Percentiles rank a stretch among this genome's conserved stretches.
phyloP scores from a whole-genome alignment of 345 rosid genomes.

The Citrus unshiu region DNA sequence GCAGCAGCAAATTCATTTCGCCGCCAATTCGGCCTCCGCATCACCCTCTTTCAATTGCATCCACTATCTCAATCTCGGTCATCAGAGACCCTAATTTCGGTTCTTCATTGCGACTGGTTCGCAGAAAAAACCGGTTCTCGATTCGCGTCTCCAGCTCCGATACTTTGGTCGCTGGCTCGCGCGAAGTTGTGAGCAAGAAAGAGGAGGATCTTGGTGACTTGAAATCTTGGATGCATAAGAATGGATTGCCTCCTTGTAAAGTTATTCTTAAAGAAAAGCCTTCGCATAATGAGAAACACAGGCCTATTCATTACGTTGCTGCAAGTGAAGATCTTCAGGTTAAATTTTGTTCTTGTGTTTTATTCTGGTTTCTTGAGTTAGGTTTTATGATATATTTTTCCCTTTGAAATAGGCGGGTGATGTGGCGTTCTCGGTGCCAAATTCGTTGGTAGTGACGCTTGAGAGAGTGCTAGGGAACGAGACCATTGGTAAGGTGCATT shows the following conservation, averaged over 20 bases:
- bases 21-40: conserved; percentile 34
- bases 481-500: conserved; percentile 71
- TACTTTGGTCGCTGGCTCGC: conserved; percentile 53
- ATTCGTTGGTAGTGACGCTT: conserved; percentile 84
- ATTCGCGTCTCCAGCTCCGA: conserved; percentile 56
- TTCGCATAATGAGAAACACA: conserved; percentile 56
- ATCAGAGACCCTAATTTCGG: conserved; percentile 25
- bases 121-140: conserved; percentile 27
- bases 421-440: conserved; percentile 82
- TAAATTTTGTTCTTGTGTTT: background rate
- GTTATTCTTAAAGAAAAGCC: conserved; percentile 75
- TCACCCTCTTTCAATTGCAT: conserved; percentile 17
- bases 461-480: conserved; percentile 96
- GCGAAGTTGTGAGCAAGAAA: conserved; percentile 42
- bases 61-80: conserved; percentile 21
- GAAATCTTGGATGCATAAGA: conserved; percentile 90
- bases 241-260: conserved; percentile 87
- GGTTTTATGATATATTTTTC: background rate
- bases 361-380: conserved; percentile 1
- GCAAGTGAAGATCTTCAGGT: conserved; percentile 92
- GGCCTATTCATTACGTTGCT: conserved; percentile 84
- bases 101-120: conserved; percentile 25
- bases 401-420: conserved; percentile 58
- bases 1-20: conserved; percentile 36
- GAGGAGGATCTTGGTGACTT: conserved; percentile 55